Conservation (phyloP, 768 basidiomycete species). For the Termitomyces sp. region DNA sequence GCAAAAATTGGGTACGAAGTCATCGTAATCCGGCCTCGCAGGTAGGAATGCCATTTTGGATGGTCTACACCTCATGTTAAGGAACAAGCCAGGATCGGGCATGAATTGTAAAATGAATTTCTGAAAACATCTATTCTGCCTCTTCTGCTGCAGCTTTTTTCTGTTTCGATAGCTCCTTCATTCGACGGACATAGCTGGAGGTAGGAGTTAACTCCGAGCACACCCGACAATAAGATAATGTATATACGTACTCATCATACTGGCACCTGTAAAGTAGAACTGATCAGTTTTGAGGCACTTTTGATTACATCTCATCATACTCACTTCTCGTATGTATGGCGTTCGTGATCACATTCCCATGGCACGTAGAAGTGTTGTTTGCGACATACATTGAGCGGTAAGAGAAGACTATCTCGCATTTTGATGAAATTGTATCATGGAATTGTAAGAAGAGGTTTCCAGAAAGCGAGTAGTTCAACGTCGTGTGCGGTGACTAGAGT, state of each 20-base stretch:
- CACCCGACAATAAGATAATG: background rate
- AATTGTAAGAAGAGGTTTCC: background rate
- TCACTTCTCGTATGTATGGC: slow-evolving; percentile 82
- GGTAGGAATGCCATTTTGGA: background rate
- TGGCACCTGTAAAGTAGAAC: slow-evolving; percentile 60
- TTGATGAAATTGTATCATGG: background rate
- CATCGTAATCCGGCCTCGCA: background rate
- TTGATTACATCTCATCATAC: slow-evolving; percentile 18
- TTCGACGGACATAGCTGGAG: slow-evolving; percentile 76
- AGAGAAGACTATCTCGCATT: slow-evolving; percentile 58
- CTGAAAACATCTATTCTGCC: slow-evolving; percentile 20
- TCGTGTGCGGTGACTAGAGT: background rate
- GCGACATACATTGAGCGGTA: slow-evolving; percentile 86
- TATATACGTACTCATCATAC: slow-evolving; percentile 81
- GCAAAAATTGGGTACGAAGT: background rate
- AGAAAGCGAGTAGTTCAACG: slow-evolving; percentile 1
- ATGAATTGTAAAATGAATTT: slow-evolving; percentile 2
- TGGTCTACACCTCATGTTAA: background rate
- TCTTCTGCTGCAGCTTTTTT: slow-evolving; percentile 42
- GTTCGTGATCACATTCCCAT: slow-evolving; percentile 93
- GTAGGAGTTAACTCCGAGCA: slow-evolving; percentile 4
- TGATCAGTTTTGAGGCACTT: background rate
- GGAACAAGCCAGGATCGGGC: background rate
- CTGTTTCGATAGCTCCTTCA: slow-evolving; percentile 77
- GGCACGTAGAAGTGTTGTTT: slow-evolving; percentile 72